Conservation (phyloP, 2,329 filamentous ascomycete species). For the Allantophomopsis cytisporea region DNA sequence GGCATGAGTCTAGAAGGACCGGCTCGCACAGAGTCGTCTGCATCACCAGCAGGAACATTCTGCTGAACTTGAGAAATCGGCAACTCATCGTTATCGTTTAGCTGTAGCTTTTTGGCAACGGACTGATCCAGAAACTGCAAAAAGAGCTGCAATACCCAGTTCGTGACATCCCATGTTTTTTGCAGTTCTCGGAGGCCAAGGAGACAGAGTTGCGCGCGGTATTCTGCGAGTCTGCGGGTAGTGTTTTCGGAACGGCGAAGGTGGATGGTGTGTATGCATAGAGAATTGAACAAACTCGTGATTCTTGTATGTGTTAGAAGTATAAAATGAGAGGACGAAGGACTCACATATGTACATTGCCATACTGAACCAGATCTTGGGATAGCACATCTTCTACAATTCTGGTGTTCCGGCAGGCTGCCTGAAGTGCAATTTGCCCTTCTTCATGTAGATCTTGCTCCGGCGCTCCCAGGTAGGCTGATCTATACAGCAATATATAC, state of each 20-base stretch:
- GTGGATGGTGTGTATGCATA: conserved; percentile 32
- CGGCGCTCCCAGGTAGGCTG: conserved; percentile 22
- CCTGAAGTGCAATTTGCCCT: conserved; percentile 27
- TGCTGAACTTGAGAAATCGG: too few relatives aligned
- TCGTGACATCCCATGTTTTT: conserved; percentile 33
- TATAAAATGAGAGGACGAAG: not conserved
- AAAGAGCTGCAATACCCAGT: conserved; percentile 32
- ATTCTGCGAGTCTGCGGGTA: conserved; percentile 28
- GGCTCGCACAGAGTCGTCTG: too few relatives aligned
- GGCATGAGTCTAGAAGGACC: too few relatives aligned
- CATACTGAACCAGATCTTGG: conserved; percentile 25
- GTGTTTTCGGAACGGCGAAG: conserved; percentile 22
- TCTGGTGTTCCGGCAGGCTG: conserved; percentile 28
- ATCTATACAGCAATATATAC: conserved; percentile 28
- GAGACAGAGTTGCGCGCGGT: conserved; percentile 31
- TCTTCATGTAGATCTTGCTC: conserved; percentile 19
- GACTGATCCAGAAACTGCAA: conserved; percentile 31
- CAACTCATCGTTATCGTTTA: too few relatives aligned
- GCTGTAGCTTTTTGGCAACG: conserved; percentile 20
- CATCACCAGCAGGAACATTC: too few relatives aligned
- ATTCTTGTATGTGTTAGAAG: conserved; percentile 16
- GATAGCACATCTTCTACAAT: conserved; percentile 33
- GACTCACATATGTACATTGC: conserved; percentile 26
- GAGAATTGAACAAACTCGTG: conserved; percentile 30
- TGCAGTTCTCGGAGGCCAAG: conserved; percentile 32